Evolutionary conservation across 345 rosid species (phyloP), one percentile per base, ranked within the genome.

Genomic region (Corymbia maculata): DNA sequence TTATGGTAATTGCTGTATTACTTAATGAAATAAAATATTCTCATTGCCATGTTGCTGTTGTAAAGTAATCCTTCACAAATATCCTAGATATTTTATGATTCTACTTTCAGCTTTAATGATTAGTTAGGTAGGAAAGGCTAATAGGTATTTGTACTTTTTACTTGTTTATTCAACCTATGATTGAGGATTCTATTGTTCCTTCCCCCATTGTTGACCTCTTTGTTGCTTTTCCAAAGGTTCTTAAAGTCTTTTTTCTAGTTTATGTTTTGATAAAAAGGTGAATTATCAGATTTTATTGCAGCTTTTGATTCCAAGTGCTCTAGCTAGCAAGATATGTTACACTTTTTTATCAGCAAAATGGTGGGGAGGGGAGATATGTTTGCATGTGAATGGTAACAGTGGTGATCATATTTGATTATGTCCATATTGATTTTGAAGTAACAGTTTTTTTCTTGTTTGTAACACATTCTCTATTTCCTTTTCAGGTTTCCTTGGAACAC

Each of bases 401-500:
- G 84, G 84, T 10, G 47, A 75, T 75, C 28, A 75, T 75, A 42
- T 75, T 75, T 75, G 14, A 42, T 75, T n/a, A 64, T 64, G 75
- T 75, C 49, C 84, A 42, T 42, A 42, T 75, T 42, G 84, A 75
- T 42, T 75, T 75, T 19, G 26, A 75, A 75, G 49, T 75, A 19
- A 75, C 47, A 42, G 42, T 75, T 2, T n/a, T 75, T 49, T 42
- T 75, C 49, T 22, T 75, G 42, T 75, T 22, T 21, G 49, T 75
- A 75, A 75, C 49, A 36, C 49, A 21, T 75, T 75, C 82, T 22
- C 26, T 0, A 75, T 42, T 42, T 22, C 49, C 19, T 89, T 91
- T 88, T 90, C 95, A 98, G 99, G 99, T 96, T 91, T 95, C 94
- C 53, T 85, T 97, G 94, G 99, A 98, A 92, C 89, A 93, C 88